Evolutionary conservation across 495 filamentous ascomycete genomes (phyloP), one percentile per base, ranked within the genome.

Genomic region (Stereocaulon alpinum): DNA sequence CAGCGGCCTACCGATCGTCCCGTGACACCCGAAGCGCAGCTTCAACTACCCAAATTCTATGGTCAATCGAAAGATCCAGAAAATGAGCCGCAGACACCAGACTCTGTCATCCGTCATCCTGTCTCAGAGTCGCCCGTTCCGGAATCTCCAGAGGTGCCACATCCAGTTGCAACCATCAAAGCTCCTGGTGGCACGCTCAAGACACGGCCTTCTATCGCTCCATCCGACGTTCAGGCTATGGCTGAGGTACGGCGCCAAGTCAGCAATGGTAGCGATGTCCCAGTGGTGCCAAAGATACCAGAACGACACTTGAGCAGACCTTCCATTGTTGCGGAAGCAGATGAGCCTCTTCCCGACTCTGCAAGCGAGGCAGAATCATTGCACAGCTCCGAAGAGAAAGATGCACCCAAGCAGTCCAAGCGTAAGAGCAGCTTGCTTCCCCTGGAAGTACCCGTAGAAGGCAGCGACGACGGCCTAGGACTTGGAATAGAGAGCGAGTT

Each of bases 31-130:
- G 79, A 86, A 56, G 77, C 77, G 50, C 70, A 81, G 40, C 68
- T 75, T 22, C 61, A 64, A 62, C 50, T 66, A 61, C 82, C 79
- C 73, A 75, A 77, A 37, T 79, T 74, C n/a, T 68, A 72, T 0
- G 73, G 71, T 43, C 67, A 72, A 29, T 70, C 75, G 32, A 69
- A 74, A 27, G 69, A 76, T 2, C 78, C 78, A 6, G 78, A 78
- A 37, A 75, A 81, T 47, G 84, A 88, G 54, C 86, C 87, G 2
- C 84, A 87, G 40, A 95, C 92, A 3, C 89, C 90, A 11, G 89
- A 93, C 32, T 96, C 93, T n/a, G 91, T 96, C 29, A 94, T 96
- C 62, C 87, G 89, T 58, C 88, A 88, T 63, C 82, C 88, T 20
- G 65, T 76, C 24, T 70, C 66, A 44, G 66, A 77, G 58, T 71